These are phyloP conservation scores for Ophiocordyceps camponoti-saundersi DNA, from an alignment of 2,329 filamentous ascomycete genomes.

Conservation along the genomic window DNA sequence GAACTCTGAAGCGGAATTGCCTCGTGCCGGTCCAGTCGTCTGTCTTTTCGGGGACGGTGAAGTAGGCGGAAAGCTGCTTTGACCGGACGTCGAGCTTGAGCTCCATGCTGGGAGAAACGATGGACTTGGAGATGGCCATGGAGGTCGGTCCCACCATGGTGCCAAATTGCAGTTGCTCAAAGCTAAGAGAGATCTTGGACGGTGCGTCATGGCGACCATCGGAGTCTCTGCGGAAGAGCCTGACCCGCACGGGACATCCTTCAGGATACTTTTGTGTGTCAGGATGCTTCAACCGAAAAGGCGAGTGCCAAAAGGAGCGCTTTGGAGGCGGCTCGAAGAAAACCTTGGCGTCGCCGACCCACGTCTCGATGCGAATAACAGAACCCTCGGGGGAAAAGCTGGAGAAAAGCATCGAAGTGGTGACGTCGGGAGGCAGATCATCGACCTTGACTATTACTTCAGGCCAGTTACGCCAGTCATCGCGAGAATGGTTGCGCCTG, in stretches of 20 bases:
- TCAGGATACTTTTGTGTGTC: conserved; percentile 6
- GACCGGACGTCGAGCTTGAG: conserved; percentile 14
- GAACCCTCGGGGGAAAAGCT: conserved; percentile 34
- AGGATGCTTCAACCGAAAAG: conserved; percentile 11
- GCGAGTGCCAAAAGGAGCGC: conserved; percentile 30
- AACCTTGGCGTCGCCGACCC: conserved; percentile 24
- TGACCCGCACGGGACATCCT: conserved; percentile 6
- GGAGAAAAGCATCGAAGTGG: conserved; percentile 27
- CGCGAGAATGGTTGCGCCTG: neutral
- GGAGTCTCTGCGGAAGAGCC: neutral
- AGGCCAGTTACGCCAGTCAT: conserved; percentile 16
- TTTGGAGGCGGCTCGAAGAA: conserved; percentile 40
- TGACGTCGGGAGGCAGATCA: conserved; percentile 17
- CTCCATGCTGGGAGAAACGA: conserved; percentile 3
- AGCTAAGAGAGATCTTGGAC: neutral
- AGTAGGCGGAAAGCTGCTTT: conserved; percentile 14
- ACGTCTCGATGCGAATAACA: conserved; percentile 39
- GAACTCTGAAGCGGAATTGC: conserved; percentile 24
- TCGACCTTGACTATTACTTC: conserved; percentile 15
- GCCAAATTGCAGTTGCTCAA: conserved; percentile 41
- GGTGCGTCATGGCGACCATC: no score
- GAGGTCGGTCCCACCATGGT: conserved; percentile 31
- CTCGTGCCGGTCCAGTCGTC: conserved; percentile 4
- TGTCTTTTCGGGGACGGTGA: conserved; percentile 8
- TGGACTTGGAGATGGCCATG: conserved; percentile 40